Evolutionary conservation across 2,329 filamentous ascomycete genomes (phyloP).

Genomic region (Colletotrichum kahawae): DNA sequence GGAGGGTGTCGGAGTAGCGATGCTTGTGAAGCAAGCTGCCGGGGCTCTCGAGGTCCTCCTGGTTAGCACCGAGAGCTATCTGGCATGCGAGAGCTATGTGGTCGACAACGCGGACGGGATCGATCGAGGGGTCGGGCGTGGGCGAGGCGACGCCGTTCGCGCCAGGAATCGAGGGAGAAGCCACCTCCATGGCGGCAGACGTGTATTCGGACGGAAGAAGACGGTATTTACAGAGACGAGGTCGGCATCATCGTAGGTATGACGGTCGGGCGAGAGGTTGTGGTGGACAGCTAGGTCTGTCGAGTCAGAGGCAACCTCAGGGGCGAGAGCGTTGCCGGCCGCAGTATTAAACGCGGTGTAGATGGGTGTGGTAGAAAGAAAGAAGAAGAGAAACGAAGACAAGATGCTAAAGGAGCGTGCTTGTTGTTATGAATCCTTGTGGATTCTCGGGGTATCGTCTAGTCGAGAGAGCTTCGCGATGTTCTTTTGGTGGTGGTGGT

Average conservation of each 20-base stretch:
- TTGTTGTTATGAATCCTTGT: background rate
- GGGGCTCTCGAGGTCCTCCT: conserved; percentile 77
- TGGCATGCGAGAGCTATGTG: conserved; percentile 74
- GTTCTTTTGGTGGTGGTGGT: background rate
- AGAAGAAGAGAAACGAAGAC: background rate
- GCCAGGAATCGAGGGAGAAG: conserved; percentile 48
- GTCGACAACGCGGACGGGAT: conserved; percentile 73
- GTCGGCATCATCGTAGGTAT: conserved; percentile 19
- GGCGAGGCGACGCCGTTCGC: conserved; percentile 50
- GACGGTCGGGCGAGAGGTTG: background rate
- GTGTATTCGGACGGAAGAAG: conserved; percentile 19
- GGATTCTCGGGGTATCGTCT: conserved; percentile 13
- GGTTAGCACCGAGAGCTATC: conserved; percentile 76
- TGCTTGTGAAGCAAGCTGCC: conserved; percentile 82
- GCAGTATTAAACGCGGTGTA: background rate
- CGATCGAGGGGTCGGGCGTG: conserved; percentile 60
- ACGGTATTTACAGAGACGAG: conserved; percentile 19
- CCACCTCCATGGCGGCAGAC: conserved; percentile 56
- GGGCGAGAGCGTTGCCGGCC: background rate
- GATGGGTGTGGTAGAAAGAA: background rate
- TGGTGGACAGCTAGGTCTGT: conserved; percentile 4
- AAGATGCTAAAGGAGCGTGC: conserved; percentile 10
- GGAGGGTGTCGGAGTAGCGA: conserved; percentile 78
- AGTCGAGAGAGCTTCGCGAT: background rate
- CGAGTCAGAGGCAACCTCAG: conserved; percentile 8